Evolutionary conservation across 2,329 filamentous ascomycete genomes (phyloP).

Genomic region (Aspergillus felis): DNA sequence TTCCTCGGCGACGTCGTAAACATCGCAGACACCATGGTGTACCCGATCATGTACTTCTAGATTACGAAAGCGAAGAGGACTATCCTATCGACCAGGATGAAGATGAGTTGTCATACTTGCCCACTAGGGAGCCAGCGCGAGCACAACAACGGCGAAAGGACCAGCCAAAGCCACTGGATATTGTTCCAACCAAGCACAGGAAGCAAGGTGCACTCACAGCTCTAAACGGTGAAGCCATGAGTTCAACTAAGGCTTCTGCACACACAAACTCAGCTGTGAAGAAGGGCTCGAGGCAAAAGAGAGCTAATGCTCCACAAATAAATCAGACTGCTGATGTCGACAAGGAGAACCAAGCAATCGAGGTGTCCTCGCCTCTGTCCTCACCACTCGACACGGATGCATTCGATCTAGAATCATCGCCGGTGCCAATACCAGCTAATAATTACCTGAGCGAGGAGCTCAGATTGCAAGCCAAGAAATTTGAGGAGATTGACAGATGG

Average conservation of each 20-base stretch:
- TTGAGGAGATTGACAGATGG: slow-evolving; percentile 42
- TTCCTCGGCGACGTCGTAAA: slow-evolving; percentile 31
- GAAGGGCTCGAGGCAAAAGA: not conserved
- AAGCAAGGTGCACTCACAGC: slow-evolving; percentile 1
- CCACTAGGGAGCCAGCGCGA: slow-evolving; percentile 14
- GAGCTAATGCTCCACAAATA: not conserved
- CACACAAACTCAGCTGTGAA: not conserved
- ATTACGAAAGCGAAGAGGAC: slow-evolving; percentile 26
- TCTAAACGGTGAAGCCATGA: slow-evolving; percentile 5
- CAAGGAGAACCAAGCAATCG: slow-evolving; percentile 29
- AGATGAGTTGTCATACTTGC: slow-evolving; percentile 34
- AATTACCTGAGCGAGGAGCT: slow-evolving; percentile 35
- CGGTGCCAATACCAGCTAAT: slow-evolving; percentile 7
- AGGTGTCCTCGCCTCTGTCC: slow-evolving; percentile 30
- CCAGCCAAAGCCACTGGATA: slow-evolving; percentile 19
- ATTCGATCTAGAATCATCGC: slow-evolving; percentile 20
- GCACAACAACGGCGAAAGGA: slow-evolving; percentile 14
- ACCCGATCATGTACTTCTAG: slow-evolving; percentile 19
- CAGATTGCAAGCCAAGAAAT: slow-evolving; percentile 33
- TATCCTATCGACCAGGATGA: slow-evolving; percentile 27
- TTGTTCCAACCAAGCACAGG: slow-evolving; percentile 11
- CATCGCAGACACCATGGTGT: slow-evolving; percentile 15
- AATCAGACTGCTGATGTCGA: slow-evolving; percentile 11
- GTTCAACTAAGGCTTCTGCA: not conserved
- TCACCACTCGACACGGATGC: slow-evolving; percentile 30